Evolutionary conservation across 1,139 yeast species (phyloP), one percentile per base, ranked within the genome.

Genomic region (Meyerozyma smithsonii): DNA sequence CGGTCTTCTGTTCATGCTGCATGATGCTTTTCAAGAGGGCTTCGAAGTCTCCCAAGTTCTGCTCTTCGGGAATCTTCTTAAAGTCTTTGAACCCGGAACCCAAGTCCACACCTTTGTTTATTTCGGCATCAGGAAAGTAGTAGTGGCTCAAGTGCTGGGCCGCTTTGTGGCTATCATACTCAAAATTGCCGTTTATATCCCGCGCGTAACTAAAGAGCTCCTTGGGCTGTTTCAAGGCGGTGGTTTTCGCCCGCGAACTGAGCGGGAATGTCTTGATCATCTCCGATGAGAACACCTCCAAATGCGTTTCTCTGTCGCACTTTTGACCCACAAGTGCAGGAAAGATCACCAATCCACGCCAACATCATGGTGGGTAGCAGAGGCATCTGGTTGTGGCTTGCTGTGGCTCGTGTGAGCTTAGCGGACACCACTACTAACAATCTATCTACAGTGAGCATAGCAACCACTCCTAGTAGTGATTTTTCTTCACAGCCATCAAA

Each of bases 41-140:
- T 36, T 72, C 69, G 45, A 89, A 72, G 45, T 81, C 83, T 7
- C 77, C 78, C 28, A 67, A 46, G 45, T 70, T 69, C 39, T 75
- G 69, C 23, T 64, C 67, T 28, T 77, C 83, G 32, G 82, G 82
- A 20, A 77, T 68, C 50, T 70, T 65, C 45, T 69, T 65, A 58
- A 84, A 86, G 36, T 77, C 69, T 16, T 68, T 63, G 51, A 69
- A 74, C 0, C 97, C 97, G 3, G 69, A 72, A 20, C 71, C 69
- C 23, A 92, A 68, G 54, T 88, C 90, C 28, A 77, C 62, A 8
- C 68, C 63, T 32, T 66, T 64, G 37, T 77, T 79, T 15, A 85
- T 54, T 36, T 70, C 75, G 5, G 79, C 59, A 53, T 85, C 89
- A 4, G 96, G 94, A 35, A 89, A 69, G 58, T 88, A 92, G 63